Evolutionary conservation across 768 basidiomycete species (phyloP).

Genomic region (Paxillus involutus): DNA sequence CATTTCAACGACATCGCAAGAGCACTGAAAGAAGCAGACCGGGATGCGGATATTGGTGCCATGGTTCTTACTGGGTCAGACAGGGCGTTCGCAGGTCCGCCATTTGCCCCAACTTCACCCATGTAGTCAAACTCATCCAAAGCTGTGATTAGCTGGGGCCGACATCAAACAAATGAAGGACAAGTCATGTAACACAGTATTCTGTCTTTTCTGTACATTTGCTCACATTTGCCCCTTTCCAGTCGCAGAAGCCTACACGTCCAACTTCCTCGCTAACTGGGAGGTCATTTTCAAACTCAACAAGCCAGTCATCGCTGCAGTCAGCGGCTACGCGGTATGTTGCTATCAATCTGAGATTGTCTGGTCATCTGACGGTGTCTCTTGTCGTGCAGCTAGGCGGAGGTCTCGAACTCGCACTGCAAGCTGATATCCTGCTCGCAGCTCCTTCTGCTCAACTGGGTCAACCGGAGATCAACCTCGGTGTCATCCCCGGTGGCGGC

Average conservation of each 20-base stretch:
- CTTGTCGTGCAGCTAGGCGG: conserved; percentile 75
- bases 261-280: conserved; percentile 88
- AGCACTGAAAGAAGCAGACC: conserved; percentile 69
- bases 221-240: neutral
- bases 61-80: conserved; percentile 93
- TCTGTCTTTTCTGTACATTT: neutral
- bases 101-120: neutral
- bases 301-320: conserved; percentile 96
- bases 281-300: conserved; percentile 64
- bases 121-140: neutral
- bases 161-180: conserved; percentile 99
- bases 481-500: too few relatives aligned
- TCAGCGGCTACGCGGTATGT: conserved; percentile 90
- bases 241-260: conserved; percentile 88
- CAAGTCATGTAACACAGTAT: conserved; percentile 69
- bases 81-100: conserved; percentile 87
- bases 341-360: neutral
- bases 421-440: too few relatives aligned
- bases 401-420: conserved; percentile 94
- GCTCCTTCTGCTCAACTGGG: too few relatives aligned
- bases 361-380: neutral
- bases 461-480: too few relatives aligned
- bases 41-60: conserved; percentile 71
- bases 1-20: conserved; percentile 81
- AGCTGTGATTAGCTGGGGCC: conserved; percentile 68